phyloP scores from a whole-genome alignment of 116 monocot genomes.

The Posidonia oceanica region DNA sequence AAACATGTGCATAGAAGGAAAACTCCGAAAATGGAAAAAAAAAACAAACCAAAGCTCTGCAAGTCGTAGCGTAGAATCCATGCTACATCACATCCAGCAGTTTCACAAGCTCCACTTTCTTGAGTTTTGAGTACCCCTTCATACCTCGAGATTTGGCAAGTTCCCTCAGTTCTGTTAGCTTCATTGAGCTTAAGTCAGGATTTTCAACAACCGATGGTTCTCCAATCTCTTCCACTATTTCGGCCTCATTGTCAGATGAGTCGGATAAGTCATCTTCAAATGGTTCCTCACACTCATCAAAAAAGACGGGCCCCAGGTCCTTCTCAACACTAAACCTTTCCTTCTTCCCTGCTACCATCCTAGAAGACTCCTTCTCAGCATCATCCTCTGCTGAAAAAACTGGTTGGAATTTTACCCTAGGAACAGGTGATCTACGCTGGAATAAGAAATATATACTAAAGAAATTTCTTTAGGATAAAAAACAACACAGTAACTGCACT shows the following conservation, averaged over 20 bases:
- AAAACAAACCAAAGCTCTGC: too few relatives aligned
- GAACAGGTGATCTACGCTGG: conserved; percentile 60
- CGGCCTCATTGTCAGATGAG: conserved; percentile 17
- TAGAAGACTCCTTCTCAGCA: background rate
- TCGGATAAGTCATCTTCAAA: conserved; percentile 21
- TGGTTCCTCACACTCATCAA: conserved; percentile 25
- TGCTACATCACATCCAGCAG: conserved; percentile 14
- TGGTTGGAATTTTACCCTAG: conserved; percentile 65
- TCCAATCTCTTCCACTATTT: conserved; percentile 9
- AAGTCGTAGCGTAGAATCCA: background rate
- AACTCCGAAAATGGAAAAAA: too few relatives aligned
- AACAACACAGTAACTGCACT: too few relatives aligned
- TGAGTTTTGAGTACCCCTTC: conserved; percentile 64
- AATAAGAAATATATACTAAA: too few relatives aligned
- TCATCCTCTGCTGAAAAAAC: conserved; percentile 43
- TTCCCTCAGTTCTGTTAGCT: conserved; percentile 59
- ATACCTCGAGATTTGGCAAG: conserved; percentile 75
- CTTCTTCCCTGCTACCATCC: conserved; percentile 18
- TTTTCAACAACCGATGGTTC: conserved; percentile 14
- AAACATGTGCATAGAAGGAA: too few relatives aligned
- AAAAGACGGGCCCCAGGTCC: conserved; percentile 20
- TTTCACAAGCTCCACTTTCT: conserved; percentile 49
- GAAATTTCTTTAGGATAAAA: too few relatives aligned
- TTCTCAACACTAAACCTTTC: background rate
- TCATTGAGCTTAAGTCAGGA: conserved; percentile 47